These are phyloP conservation scores for Marasmius tenuissimus DNA, from an alignment of 1,284 basidiomycete genomes.

Conservation along the genomic window DNA sequence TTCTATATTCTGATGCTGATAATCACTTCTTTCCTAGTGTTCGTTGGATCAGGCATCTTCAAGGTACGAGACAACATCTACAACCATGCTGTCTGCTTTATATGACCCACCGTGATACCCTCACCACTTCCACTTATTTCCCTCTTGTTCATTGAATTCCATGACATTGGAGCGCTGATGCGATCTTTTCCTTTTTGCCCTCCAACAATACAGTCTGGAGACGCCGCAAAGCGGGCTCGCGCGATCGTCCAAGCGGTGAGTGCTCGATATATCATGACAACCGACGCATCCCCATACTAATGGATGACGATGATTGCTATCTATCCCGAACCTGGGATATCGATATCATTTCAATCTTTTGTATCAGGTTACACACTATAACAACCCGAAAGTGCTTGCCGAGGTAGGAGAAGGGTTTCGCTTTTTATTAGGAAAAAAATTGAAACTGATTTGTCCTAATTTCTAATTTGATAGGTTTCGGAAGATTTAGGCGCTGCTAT, in stretches of 20 bases:
- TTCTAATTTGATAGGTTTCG: conserved; percentile 57
- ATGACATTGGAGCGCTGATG: conserved; percentile 3
- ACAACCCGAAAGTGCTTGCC: conserved; percentile 85
- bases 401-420: conserved; percentile 45
- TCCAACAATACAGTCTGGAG: conserved; percentile 64
- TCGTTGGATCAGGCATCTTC: conserved; percentile 95
- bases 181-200: neutral
- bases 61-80: conserved; percentile 52
- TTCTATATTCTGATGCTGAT: conserved; percentile 14
- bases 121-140: neutral
- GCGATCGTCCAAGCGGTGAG: conserved; percentile 96
- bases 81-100: neutral
- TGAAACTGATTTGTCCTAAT: too few species aligned
- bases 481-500: conserved; percentile 88
- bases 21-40: conserved; percentile 49
- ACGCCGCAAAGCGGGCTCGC: conserved; percentile 91
- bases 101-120: too few species aligned
- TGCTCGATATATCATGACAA: conserved; percentile 10
- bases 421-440: too few species aligned
- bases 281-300: neutral
- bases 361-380: conserved; percentile 86
- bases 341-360: neutral
- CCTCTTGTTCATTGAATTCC: neutral
- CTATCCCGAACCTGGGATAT: too few species aligned
- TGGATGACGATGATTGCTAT: neutral